Evolutionary conservation across 177 flowering plant genomes (phyloP), one percentile per base, ranked within the genome.

Genomic region (Vitis hybrid): DNA sequence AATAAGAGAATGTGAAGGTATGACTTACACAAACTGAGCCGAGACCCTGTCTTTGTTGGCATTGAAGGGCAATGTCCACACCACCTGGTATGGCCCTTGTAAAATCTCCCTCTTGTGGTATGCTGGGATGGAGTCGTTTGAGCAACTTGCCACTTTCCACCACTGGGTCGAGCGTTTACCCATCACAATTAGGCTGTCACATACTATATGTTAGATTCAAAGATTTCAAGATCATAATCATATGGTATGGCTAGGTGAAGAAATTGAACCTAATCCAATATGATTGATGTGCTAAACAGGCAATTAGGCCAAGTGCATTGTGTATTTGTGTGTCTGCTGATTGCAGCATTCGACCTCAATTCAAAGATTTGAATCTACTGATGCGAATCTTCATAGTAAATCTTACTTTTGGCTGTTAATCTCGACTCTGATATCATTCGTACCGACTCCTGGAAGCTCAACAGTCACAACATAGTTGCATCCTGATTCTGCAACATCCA

Each of bases 11-110:
- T 26, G 26, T 26, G 26, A 26, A 72, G 58, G 21, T 10, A 30
- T 1, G 17, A 80, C 94, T 84, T 83, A 92, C 97, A 76, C 69
- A 77, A 90, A 84, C 78, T 90, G 90, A 15, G 97, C 97, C 0
- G 91, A 87, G 64, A 90, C 79, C 1, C 56, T 55, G 18, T 90
- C 89, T 81, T 81, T 88, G 78, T 86, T 82, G 59, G 73, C 92
- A 74, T 84, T 68, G 63, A 62, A n/a, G 0, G 95, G 92, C 62
- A 92, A 88, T 63, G 91, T 84, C 94, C 97, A 92, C 13, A 76
- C 80, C 63, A 89, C 76, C 64, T 76, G 82, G 78, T 79, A 91
- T 19, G 94, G 91, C 54, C 94, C 92, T 69, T 81, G 82, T 21
- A 57, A 58, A 11, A 87, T 87, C 72, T 86, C 94, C 82, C 71